Base-by-base conservation (phyloP, 192 early-diverging fungal species). In the Chytriomyces confervae region DNA sequence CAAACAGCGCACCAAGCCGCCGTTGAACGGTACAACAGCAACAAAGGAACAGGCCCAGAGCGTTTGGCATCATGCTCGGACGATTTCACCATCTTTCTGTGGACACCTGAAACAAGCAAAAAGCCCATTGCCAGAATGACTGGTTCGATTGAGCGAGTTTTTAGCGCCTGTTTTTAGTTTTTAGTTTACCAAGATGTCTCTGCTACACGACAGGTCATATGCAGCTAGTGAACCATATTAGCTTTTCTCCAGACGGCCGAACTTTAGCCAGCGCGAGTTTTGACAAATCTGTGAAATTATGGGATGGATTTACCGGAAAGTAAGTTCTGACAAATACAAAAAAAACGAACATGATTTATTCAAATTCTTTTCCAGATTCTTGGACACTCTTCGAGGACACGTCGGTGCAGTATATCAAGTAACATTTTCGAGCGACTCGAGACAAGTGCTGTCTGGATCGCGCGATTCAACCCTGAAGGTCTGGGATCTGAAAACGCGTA, bases 81-180 rank as follows among this genome's bases (percentile, higher is more conserved):
- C 82, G 97, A 99, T 85, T 97, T 95, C 75, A 99, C 97, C 77
- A 93, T 99, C 88, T 95, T 94, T 76, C 85, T 98, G 75, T 99
- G 97, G 97, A 94, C 96, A 65, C 94, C 94, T 24, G 75, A 62
- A 3, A 64, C 43, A 18, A 62, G 86, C 78, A 95, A 92, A 79
- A 97, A 98, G 83, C 87, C 94, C 0, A 77, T 94, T 6, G 69
- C 68, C 6, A 43, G 77, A 44, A 71, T 78, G 70, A 78, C 69
- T 4, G n/a, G 70, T 72, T 23, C 7, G 66, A 53, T n/a, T n/a
- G n/a, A n/a, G n/a, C n/a, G 18, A 53, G 7, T 8, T 23, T 8
- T 64, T 36, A 23, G 63, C 9, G 63, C 23, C 29, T 8, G 8
- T 7, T 69, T 69, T 7, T 48, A 7, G 36, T 45, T 13, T 18